Evolutionary conservation across 371 early-diverging fungal genomes (phyloP), one percentile per base, ranked within the genome.

Genomic region (Zychaea mexicana): DNA sequence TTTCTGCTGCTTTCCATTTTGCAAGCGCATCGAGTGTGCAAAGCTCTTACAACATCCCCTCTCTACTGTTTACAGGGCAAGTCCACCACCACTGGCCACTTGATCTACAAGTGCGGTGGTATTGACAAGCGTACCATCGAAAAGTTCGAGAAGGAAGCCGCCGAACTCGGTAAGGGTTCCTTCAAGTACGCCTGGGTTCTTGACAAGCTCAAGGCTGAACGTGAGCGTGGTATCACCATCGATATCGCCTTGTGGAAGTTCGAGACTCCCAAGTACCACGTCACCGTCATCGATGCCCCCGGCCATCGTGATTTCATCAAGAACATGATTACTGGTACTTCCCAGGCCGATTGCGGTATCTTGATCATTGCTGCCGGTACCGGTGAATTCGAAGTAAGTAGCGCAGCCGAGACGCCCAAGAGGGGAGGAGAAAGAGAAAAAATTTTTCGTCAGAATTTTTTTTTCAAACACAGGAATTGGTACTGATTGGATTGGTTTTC

Each of bases 291-390:
- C 83, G 97, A 97, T 83, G 98, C 99, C 74, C 99, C 99, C 59
- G 99, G 99, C 55, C 99, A 99, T 90, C 93, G 98, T 84, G 96
- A 97, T 84, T 99, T 97, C 90, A 96, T 99, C 87, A 94, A 95
- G 90, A 98, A 97, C 95, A 98, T 99, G 99, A 98, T 99, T 79
- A 94, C 95, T 76, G 99, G 98, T 85, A 96, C 77, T 59, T 77
- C 77, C 66, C 88, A 86, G 92, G 99, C 92, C 66, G 98, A 97
- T 77, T 93, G 93, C 78, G 99, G 96, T 78, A 90, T 99, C 73
- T 90, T 99, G 67, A 94, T 99, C 70, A 93, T 99, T 81, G 95
- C 96, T 77, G 94, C 94, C 70, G 91, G 91, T 76, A 78, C 78
- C 73, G 97, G 96, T 88, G 99, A 98, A 86, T 99, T 99, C 92